Evolutionary conservation across 164 flowering plant genomes (phyloP).

Genomic region (Dillenia suffruticosa): DNA sequence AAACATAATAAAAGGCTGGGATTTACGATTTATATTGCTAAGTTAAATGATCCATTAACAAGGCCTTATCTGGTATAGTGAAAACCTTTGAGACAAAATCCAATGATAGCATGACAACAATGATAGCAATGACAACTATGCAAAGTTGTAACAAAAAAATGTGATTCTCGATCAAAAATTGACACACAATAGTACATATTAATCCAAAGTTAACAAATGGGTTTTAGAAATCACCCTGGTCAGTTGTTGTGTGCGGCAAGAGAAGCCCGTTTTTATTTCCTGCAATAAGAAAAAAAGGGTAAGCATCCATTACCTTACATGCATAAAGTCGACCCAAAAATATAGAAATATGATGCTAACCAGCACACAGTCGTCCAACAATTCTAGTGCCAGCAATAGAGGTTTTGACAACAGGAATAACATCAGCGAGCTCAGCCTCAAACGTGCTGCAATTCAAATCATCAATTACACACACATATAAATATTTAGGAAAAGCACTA

Average conservation of each 20-base stretch:
- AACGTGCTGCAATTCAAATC: constrained; percentile 44
- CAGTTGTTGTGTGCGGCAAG: constrained; percentile 85
- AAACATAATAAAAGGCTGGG: too few species aligned
- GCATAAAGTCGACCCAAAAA: neutral
- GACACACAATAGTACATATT: neutral
- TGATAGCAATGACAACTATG: too few species aligned
- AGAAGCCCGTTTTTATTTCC: constrained; percentile 94
- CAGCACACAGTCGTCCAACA: constrained; percentile 82
- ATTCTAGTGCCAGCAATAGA: constrained; percentile 85
- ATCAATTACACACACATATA: neutral
- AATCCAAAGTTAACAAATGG: neutral
- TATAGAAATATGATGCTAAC: constrained; percentile 27
- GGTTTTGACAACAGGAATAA: constrained; percentile 86
- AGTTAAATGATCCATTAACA: too few species aligned
- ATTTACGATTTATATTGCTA: too few species aligned
- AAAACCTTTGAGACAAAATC: too few species aligned
- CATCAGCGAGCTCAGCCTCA: constrained; percentile 82
- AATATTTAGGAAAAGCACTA: neutral
- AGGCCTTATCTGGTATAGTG: too few species aligned
- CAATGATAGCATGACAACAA: too few species aligned
- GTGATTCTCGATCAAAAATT: neutral
- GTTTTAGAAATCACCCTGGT: constrained; percentile 52
- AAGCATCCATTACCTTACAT: neutral
- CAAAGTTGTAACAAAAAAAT: neutral
- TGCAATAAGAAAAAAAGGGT: constrained; percentile 16